Conservation (phyloP, 2,329 filamentous ascomycete genomes). For the Zalaria sp. region DNA sequence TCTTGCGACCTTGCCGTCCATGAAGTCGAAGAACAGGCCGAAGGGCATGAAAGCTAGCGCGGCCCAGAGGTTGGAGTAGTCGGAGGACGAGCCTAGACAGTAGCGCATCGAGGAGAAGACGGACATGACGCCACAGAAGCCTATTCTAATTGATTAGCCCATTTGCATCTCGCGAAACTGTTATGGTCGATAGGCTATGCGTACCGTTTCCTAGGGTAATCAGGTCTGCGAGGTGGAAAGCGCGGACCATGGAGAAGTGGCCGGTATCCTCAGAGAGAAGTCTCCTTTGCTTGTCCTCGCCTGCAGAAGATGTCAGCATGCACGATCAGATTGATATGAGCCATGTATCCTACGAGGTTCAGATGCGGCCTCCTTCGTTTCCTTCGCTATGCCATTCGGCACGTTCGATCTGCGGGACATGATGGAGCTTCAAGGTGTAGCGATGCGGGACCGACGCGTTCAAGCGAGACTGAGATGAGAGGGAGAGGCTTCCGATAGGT, state of each 20-base stretch:
- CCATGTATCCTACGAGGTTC: constrained; percentile 9
- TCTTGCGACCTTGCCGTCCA: constrained; percentile 90
- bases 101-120: constrained; percentile 92
- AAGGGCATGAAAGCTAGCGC: constrained; percentile 83
- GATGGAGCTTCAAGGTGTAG: constrained; percentile 3
- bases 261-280: constrained; percentile 56
- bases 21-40: constrained; percentile 92
- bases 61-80: constrained; percentile 59
- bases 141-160: constrained; percentile 23
- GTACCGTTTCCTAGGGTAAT: constrained; percentile 69
- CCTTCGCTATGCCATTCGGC: constrained; percentile 35
- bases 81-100: constrained; percentile 52
- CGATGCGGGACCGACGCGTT: neutral
- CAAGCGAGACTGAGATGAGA: neutral
- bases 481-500: neutral
- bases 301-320: constrained; percentile 24
- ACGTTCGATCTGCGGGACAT: constrained; percentile 53
- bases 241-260: constrained; percentile 50
- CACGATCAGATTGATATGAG: constrained; percentile 6
- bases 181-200: neutral
- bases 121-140: constrained; percentile 85
- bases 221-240: constrained; percentile 65
- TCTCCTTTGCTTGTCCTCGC: constrained; percentile 61
- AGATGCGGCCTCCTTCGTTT: constrained; percentile 20
- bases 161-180: neutral